Percentiles rank a stretch among this genome's conserved stretches.
Evolutionary conservation across 306 rosid species (phyloP).

Genomic region (Rubus parviflorus): DNA sequence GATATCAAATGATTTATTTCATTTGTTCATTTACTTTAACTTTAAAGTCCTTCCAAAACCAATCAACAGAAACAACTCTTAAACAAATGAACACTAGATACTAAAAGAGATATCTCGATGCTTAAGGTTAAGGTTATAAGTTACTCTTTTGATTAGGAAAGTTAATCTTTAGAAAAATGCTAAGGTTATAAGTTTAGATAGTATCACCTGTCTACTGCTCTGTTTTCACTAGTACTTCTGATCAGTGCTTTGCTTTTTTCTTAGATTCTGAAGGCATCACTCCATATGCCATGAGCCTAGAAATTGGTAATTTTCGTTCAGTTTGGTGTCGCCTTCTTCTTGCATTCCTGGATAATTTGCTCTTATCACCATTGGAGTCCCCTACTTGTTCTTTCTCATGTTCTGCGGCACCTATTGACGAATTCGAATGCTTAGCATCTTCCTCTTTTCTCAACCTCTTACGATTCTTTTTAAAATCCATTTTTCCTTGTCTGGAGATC

Average conservation of each 20-base stretch:
- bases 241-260: conserved; percentile 31
- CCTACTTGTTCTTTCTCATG: conserved; percentile 34
- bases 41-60: too few species aligned
- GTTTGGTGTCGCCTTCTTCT: conserved; percentile 43
- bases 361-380: conserved; percentile 30
- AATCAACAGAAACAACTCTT: too few species aligned
- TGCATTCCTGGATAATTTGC: conserved; percentile 56
- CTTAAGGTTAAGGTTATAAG: too few species aligned
- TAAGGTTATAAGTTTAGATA: too few species aligned
- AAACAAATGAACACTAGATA: too few species aligned
- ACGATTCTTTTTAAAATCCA: conserved; percentile 27
- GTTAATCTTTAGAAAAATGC: too few species aligned
- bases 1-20: too few species aligned
- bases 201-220: too few species aligned
- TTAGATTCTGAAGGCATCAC: conserved; percentile 45
- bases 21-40: too few species aligned
- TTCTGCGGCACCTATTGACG: conserved; percentile 30
- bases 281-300: conserved; percentile 57
- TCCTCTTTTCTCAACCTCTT: conserved; percentile 38
- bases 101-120: too few species aligned
- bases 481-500: conserved; percentile 36
- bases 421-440: conserved; percentile 33
- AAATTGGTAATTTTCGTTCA: conserved; percentile 13
- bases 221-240: too few species aligned
- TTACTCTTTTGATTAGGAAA: too few species aligned